Percentiles rank a stretch among this genome's conserved stretches.
Evolutionary conservation across 2,329 filamentous ascomycete genomes (phyloP).

Genomic region (Diaporthe amygdali): DNA sequence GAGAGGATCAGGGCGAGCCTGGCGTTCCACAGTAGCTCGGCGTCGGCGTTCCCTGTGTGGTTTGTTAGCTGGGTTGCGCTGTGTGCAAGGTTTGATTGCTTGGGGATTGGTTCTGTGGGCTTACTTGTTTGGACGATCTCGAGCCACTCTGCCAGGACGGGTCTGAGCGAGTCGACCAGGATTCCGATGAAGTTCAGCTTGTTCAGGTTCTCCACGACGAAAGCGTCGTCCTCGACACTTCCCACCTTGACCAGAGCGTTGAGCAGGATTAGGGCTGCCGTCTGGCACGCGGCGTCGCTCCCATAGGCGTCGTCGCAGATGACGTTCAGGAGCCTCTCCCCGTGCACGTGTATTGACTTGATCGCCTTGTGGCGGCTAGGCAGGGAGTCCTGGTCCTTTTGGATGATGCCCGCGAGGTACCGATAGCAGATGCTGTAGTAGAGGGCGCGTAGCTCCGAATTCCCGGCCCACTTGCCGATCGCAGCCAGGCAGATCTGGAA

Average conservation of each 20-base stretch:
- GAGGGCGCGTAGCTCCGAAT: conserved; percentile 74
- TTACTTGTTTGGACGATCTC: conserved; percentile 62
- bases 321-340: conserved; percentile 81
- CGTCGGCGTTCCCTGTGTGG: conserved; percentile 44
- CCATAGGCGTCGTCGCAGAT: conserved; percentile 93
- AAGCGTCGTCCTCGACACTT: conserved; percentile 71
- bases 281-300: conserved; percentile 80
- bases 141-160: conserved; percentile 75
- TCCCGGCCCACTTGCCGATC: conserved; percentile 75
- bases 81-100: background rate
- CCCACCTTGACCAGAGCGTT: conserved; percentile 78
- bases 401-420: conserved; percentile 75
- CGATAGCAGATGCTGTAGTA: conserved; percentile 93
- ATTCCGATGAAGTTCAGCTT: conserved; percentile 91
- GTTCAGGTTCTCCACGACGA: conserved; percentile 80
- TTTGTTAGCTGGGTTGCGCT: background rate
- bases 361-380: conserved; percentile 66
- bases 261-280: conserved; percentile 85
- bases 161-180: conserved; percentile 84
- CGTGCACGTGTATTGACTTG: conserved; percentile 71
- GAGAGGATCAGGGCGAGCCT: conserved; percentile 83
- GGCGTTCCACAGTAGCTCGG: conserved; percentile 65
- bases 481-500: conserved; percentile 87
- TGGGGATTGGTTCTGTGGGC: conserved; percentile 26
- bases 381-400: conserved; percentile 53